Conservation (phyloP, 2,329 filamentous ascomycete genomes). For the Ophiognomonia clavigignenti-juglandacearum region DNA sequence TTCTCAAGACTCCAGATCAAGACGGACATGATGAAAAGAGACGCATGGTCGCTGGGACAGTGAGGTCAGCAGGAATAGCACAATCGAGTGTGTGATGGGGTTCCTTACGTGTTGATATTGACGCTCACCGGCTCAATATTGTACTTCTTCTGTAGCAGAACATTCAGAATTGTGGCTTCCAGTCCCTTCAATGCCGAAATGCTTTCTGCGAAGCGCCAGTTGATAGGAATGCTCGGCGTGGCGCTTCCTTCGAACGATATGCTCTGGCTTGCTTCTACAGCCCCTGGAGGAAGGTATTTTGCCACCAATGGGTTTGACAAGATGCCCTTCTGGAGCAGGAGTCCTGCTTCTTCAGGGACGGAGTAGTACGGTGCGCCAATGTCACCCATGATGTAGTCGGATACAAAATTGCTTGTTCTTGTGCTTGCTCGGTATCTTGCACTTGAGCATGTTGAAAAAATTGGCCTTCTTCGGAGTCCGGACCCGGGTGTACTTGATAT, state of each 20-base stretch:
- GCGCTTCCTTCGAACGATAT: conserved; percentile 37
- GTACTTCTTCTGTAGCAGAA: conserved; percentile 42
- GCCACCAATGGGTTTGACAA: background rate
- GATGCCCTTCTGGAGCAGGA: background rate
- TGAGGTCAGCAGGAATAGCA: background rate
- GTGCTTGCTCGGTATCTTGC: background rate
- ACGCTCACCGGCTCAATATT: conserved; percentile 31
- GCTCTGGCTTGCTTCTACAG: background rate
- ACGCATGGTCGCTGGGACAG: conserved; percentile 30
- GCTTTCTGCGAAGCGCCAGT: conserved; percentile 52
- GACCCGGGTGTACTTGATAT: no score
- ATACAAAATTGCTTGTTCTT: background rate
- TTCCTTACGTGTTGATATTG: conserved; percentile 37
- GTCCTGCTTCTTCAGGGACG: background rate
- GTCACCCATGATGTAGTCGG: no score
- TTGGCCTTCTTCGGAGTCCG: no score
- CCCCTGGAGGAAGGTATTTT: background rate
- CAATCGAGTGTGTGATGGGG: conserved; percentile 21
- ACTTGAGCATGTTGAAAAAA: no score
- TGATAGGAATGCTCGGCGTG: conserved; percentile 44
- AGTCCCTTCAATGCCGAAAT: conserved; percentile 43
- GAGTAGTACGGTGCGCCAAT: background rate
- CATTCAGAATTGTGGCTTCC: conserved; percentile 41
- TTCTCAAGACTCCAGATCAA: conserved; percentile 23
- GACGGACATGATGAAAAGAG: conserved; percentile 36